These are phyloP conservation scores for Euphorbia tirucalli DNA, from an alignment of 345 rosid genomes.

Conservation along the genomic window DNA sequence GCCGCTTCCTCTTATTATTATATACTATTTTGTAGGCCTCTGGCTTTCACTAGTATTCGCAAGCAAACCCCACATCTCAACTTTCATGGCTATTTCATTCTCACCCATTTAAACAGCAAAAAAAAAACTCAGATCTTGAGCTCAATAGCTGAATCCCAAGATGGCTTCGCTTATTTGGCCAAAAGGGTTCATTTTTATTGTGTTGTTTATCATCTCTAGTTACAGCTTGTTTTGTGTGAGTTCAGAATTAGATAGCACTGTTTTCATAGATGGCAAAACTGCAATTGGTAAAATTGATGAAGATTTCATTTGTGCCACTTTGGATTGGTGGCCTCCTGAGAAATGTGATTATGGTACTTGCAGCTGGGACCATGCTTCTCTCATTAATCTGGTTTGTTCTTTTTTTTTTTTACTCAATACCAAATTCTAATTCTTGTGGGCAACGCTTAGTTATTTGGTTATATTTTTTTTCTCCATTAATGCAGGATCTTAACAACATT, in stretches of 20 bases:
- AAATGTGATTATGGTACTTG: constrained; percentile 96
- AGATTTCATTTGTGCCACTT: constrained; percentile 86
- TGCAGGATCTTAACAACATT: constrained; percentile 56
- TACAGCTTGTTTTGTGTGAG: constrained; percentile 15
- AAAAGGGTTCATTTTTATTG: constrained; percentile 34
- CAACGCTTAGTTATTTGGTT: neutral
- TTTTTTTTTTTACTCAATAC: neutral
- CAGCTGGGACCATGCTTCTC: constrained; percentile 81
- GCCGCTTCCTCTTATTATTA: neutral
- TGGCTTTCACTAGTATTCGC: neutral
- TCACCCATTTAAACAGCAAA: constrained; percentile 3
- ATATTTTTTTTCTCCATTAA: constrained; percentile 11
- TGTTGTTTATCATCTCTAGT: constrained; percentile 28
- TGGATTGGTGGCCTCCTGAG: constrained; percentile 99
- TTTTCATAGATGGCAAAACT: constrained; percentile 48
- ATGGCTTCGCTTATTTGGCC: constrained; percentile 39
- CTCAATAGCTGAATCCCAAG: constrained; percentile 10
- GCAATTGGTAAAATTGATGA: constrained; percentile 71
- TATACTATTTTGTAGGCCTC: neutral
- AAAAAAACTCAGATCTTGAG: constrained; percentile 23
- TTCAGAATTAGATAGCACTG: constrained; percentile 31
- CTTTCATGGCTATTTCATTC: constrained; percentile 13
- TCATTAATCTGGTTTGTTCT: constrained; percentile 74
- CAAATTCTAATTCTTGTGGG: neutral
- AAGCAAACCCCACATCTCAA: constrained; percentile 8